Conservation (phyloP, 164 flowering plant species). For the Piper longum region DNA sequence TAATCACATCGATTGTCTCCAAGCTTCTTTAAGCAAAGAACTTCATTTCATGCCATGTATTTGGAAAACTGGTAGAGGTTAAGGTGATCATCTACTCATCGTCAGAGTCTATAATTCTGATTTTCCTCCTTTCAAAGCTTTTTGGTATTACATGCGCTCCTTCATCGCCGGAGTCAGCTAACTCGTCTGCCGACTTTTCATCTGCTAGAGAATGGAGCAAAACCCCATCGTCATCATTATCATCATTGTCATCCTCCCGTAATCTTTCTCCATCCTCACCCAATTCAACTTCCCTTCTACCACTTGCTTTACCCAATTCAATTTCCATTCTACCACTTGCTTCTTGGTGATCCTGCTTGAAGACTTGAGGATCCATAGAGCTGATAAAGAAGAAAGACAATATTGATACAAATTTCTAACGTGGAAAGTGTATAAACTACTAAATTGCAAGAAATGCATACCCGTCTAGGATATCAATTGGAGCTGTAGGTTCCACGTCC, state of each 20-base stretch:
- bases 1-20: too few species aligned
- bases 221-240: background rate
- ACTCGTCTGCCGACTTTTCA: background rate
- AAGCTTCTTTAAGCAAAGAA: too few species aligned
- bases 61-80: background rate
- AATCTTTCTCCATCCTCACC: background rate
- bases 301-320: background rate
- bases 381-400: background rate
- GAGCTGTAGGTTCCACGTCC: background rate
- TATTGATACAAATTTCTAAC: too few species aligned
- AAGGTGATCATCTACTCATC: background rate
- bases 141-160: background rate
- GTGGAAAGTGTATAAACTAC: background rate
- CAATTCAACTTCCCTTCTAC: background rate
- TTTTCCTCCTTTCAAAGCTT: background rate
- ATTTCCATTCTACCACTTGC: background rate
- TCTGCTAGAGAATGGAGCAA: background rate
- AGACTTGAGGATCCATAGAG: background rate
- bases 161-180: background rate
- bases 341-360: background rate
- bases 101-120: background rate
- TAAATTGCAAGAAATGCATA: background rate
- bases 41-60: constrained; percentile 44
- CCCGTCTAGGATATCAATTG: background rate
- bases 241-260: background rate